These are phyloP conservation scores for Phytophthora sp. DNA, from an alignment of 352 stramenopile species.

Conservation along the genomic window DNA sequence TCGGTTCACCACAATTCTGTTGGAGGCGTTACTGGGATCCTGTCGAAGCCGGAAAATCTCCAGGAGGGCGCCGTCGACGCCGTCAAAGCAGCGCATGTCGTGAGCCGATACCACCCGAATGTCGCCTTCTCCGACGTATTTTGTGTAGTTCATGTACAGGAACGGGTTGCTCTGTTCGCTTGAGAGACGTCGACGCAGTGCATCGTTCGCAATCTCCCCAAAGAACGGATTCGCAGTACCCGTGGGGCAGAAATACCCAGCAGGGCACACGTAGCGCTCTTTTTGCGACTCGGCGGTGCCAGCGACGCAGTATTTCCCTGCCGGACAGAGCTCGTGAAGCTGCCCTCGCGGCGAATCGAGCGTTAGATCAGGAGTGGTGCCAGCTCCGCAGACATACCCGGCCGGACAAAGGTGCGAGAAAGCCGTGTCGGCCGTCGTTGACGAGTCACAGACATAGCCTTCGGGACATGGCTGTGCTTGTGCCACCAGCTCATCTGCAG, in stretches of 20 bases:
- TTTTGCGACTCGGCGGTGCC: conserved; percentile 89
- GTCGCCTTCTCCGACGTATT: conserved; percentile 91
- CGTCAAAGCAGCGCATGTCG: conserved; percentile 91
- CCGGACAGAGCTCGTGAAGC: conserved; percentile 89
- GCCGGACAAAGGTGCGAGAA: conserved; percentile 81
- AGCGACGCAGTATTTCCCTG: conserved; percentile 88
- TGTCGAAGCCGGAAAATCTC: conserved; percentile 50
- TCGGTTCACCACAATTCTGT: conserved; percentile 54
- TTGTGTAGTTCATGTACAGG: conserved; percentile 70
- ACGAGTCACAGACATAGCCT: conserved; percentile 95
- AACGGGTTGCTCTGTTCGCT: conserved; percentile 79
- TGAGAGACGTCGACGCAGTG: conserved; percentile 74
- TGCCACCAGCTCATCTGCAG: conserved; percentile 42
- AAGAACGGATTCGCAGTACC: conserved; percentile 90
- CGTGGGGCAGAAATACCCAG: conserved; percentile 95
- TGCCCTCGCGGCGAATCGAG: conserved; percentile 90
- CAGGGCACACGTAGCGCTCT: conserved; percentile 78
- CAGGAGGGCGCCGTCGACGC: conserved; percentile 82
- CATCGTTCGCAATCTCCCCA: conserved; percentile 92
- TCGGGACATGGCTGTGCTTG: conserved; percentile 93
- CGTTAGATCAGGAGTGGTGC: conserved; percentile 93
- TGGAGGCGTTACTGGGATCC: conserved; percentile 10
- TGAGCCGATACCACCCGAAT: conserved; percentile 90
- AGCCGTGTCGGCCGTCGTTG: conserved; percentile 83
- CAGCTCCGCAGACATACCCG: conserved; percentile 95